phyloP scores from a whole-genome alignment of 768 basidiomycete species.

The Rhizopogon sp. region DNA sequence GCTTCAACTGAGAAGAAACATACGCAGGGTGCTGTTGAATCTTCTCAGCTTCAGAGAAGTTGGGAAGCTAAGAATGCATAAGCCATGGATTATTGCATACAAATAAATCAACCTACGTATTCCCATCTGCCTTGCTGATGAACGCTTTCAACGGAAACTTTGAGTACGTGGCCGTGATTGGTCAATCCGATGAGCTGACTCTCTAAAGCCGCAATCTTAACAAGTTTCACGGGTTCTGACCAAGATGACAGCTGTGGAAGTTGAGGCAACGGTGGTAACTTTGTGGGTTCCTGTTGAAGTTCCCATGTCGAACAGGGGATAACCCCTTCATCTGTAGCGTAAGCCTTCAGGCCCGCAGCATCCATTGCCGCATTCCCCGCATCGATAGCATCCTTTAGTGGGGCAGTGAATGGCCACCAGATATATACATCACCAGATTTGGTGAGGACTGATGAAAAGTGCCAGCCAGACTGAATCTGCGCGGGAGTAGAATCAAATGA shows the following conservation, averaged over 20 bases:
- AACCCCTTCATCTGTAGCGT: constrained; percentile 29
- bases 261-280: constrained; percentile 54
- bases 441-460: constrained; percentile 70
- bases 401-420: constrained; percentile 63
- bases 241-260: constrained; percentile 45
- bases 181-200: constrained; percentile 75
- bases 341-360: constrained; percentile 25
- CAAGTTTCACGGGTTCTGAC: constrained; percentile 40
- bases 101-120: constrained; percentile 51
- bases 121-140: constrained; percentile 48
- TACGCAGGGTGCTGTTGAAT: constrained; percentile 45
- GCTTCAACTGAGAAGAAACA: constrained; percentile 28
- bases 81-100: not conserved
- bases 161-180: constrained; percentile 71
- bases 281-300: constrained; percentile 46
- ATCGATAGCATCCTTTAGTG: constrained; percentile 32
- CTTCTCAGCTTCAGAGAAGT: constrained; percentile 60
- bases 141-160: constrained; percentile 47
- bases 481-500: constrained; percentile 43
- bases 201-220: constrained; percentile 80
- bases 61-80: constrained; percentile 49
- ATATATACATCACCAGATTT: constrained; percentile 66
- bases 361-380: constrained; percentile 44
- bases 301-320: constrained; percentile 65
- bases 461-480: constrained; percentile 81